Base-by-base conservation (phyloP, 2,329 filamentous ascomycete genomes). In the Phaeosphaeriaceae sp. region DNA sequence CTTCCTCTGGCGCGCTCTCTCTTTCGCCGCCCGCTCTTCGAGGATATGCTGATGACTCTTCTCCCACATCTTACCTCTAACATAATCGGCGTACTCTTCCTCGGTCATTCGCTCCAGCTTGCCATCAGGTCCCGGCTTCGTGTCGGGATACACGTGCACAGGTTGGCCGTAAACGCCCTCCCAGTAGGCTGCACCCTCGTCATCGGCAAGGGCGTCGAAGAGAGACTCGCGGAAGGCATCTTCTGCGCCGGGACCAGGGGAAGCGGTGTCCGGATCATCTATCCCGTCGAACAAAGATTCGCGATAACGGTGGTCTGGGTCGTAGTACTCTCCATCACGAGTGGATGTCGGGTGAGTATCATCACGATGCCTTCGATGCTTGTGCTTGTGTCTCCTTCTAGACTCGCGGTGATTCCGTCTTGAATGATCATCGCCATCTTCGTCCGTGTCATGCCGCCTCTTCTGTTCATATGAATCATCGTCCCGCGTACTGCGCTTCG, bases 171-270 rank as follows among this genome's bases (percentile, higher is more conserved):
- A 99, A n/a, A 99, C 91, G 17, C 88, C 87, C 76, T 97, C 90
- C 95, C 95, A 99, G 80, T 95, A 99, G 7, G 88, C 86, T 1
- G 95, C 95, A 48, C 94, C 95, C 79, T 99, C 95, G 73, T 98
- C 94, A 77, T 99, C 95, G 40, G 93, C 94, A 78, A 99, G 89
- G 31, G 95, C 95, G 76, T 99, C 95, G 79, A 98, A 98, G 5
- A 99, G 88, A 0, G 93, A 97, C 76, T 96, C 92, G 27, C 92
- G 89, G 76, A 99, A 99, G 0, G 94, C 92, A 0, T 85, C 82
- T 42, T 92, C 89, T 0, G 91, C 84, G 66, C 90, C 65, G 9
- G 58, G 22, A 13, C 40, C 55, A 17, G 67, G 77, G 73, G 48
- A 73, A 58, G 20, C 58, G 7, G 76, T 75, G 46, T 78, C 73